These are phyloP conservation scores for Auricularia cornea DNA, from an alignment of 768 basidiomycete genomes.

Conservation along the genomic window DNA sequence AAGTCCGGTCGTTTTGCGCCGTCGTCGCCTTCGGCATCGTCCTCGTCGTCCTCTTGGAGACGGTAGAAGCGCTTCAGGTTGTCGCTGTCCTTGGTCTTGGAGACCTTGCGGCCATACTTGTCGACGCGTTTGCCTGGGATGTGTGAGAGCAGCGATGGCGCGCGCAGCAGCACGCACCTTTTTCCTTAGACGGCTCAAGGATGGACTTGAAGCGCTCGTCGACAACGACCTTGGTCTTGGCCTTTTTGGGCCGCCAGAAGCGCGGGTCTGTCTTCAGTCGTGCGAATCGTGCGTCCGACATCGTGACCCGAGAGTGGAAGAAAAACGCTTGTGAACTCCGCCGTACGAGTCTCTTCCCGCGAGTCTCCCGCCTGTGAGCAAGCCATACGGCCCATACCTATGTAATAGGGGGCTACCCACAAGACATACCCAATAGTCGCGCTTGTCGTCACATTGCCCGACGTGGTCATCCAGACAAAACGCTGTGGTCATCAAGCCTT, in stretches of 20 bases:
- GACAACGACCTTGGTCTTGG: conserved; percentile 71
- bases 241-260: conserved; percentile 78
- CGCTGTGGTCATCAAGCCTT: too few relatives aligned
- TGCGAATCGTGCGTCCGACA: conserved; percentile 85
- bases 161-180: conserved; percentile 7
- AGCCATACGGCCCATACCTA: too few relatives aligned
- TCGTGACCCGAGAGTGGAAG: conserved; percentile 13
- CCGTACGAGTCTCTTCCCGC: too few relatives aligned
- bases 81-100: conserved; percentile 63
- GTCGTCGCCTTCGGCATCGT: conserved; percentile 18
- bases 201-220: conserved; percentile 88
- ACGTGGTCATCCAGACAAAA: too few relatives aligned
- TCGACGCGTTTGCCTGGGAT: conserved; percentile 54
- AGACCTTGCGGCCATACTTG: conserved; percentile 77
- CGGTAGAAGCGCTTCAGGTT: conserved; percentile 76
- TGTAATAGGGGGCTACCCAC: too few relatives aligned
- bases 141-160: conserved; percentile 3
- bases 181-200: conserved; percentile 43
- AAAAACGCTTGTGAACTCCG: neutral
- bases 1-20: conserved; percentile 49
- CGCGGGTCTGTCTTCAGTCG: conserved; percentile 85
- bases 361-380: too few relatives aligned
- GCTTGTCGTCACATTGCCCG: too few relatives aligned
- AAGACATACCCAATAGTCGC: too few relatives aligned
- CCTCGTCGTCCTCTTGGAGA: conserved; percentile 38